These are phyloP conservation scores for Tulasnella sp. DNA, from an alignment of 768 basidiomycete genomes.

Conservation along the genomic window DNA sequence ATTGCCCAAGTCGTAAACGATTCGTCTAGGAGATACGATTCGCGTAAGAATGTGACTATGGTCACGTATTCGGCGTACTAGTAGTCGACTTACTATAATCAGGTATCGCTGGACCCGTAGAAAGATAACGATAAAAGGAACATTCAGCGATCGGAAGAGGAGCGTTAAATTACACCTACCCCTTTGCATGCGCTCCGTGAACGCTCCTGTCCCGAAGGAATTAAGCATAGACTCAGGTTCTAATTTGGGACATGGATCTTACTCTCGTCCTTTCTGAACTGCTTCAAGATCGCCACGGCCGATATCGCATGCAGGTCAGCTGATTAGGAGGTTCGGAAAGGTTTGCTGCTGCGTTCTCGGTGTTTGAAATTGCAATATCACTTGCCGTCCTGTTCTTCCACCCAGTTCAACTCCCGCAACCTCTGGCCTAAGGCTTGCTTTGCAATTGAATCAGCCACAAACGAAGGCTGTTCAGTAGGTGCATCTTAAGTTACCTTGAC, in stretches of 20 bases:
- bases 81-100: background rate
- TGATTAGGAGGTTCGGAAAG: background rate
- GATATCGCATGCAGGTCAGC: slow-evolving; percentile 1
- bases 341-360: background rate
- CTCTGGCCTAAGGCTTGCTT: background rate
- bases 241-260: background rate
- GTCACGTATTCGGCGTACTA: background rate
- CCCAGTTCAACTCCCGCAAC: background rate
- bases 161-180: background rate
- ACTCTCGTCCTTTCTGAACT: background rate
- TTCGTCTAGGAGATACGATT: no score
- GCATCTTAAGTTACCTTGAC: background rate
- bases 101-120: background rate
- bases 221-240: background rate
- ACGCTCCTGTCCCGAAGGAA: background rate
- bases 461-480: background rate
- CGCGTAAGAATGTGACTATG: background rate
- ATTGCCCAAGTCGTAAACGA: background rate
- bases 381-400: background rate
- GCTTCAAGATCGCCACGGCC: slow-evolving; percentile 1
- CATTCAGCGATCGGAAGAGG: background rate
- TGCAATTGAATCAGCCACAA: background rate
- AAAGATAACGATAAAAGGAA: background rate
- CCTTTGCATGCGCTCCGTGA: background rate
- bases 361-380: background rate